Base-by-base conservation (phyloP, 805 yeast species). In the Metschnikowia drakensbergensis region DNA sequence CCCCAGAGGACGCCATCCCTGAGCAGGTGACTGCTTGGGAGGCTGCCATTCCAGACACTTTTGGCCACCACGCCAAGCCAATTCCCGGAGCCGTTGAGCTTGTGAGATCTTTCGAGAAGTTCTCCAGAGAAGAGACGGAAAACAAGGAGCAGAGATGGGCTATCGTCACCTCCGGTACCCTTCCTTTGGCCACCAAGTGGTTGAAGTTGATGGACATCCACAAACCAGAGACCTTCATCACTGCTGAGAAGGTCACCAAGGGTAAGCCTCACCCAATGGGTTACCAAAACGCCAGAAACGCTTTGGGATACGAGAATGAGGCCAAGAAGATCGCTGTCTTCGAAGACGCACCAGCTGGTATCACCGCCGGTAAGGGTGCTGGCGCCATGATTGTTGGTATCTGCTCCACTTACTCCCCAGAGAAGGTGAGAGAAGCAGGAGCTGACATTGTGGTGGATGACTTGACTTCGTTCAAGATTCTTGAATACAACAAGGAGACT, bases 231-330 rank as follows among this genome's bases (percentile, higher is more conserved):
- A 77, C 81, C 41, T 88, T 88, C 72, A 83, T 88, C 62, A 84
- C 94, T 41, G 94, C 95, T 42, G 89, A 83, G 69, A 82, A 81
- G 65, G 94, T 88, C 55, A 71, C 76, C 52, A 75, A 77, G 60
- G 96, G 96, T 62, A 88, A 88, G 75, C 96, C 96, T 37, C 79
- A 86, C 69, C 96, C 96, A 37, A 84, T 83, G 72, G 94, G 95
- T 47, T 88, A 88, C 73, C 72, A 78, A 54, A 64, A 71, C 62
- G 88, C 88, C 52, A 74, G 79, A 65, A 60, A 69, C 50, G 57
- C 74, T 37, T 67, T 76, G 55, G 76, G 77, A 27, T 72, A 69
- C 57, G 67, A 67, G 49, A 52, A 59, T 32, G 59, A 53, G 7
- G 48, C 64, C 29, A 64, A 68, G 55, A 71, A 71, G 59, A 75